Evolutionary conservation across 2,329 filamentous ascomycete genomes (phyloP), one percentile per base, ranked within the genome.

Genomic region (Neoscytalidium dimidiatum): DNA sequence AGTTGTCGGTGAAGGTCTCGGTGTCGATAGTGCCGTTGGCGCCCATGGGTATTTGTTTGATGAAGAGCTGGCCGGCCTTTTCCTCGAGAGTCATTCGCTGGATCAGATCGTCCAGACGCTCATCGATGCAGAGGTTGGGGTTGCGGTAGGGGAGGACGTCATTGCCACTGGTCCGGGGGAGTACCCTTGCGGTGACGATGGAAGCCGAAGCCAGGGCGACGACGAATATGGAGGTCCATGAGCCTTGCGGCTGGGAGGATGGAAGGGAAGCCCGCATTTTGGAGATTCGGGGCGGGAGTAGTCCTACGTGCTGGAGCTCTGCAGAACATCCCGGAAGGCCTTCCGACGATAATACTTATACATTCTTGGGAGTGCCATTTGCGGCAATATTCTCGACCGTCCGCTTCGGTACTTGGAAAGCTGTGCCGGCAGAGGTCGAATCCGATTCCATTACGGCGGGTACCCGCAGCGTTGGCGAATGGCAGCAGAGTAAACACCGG

Each of bases 51-150:
- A 79, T 65, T 61, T 75, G 75, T 21, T 74, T 73, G 64, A 83
- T 81, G 68, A 82, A 83, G 62, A 84, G 74, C 67, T 83, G 81
- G 0, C 81, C 81, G 2, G 79, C 82, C 64, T 83, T 84, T 67
- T 84, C 82, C 43, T 81, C 77, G 0, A 84, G 53, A 0, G 78
- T 82, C 82, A 84, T 84, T 9, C 81, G 78, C 3, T 72, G 69
- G 14, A 81, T 67, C 3, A 84, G 75, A 64, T 83, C 81, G 26
- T 82, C 78, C 7, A 84, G 77, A 49, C 81, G 77, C n/a, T 80
- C 79, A 46, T 82, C 79, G 46, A 83, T 74, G 46, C 78, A 76
- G 14, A 78, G 72, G 0, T 75, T 76, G 0, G 78, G 71, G 72
- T 81, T 67, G 17, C 72, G 74, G 68, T 78, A 78, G 26, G 75